A percentile compares a stretch with the other conserved stretches of the same genome.
Conservation (phyloP, 2,329 filamentous ascomycete genomes). For the Colletotrichum sp. region DNA sequence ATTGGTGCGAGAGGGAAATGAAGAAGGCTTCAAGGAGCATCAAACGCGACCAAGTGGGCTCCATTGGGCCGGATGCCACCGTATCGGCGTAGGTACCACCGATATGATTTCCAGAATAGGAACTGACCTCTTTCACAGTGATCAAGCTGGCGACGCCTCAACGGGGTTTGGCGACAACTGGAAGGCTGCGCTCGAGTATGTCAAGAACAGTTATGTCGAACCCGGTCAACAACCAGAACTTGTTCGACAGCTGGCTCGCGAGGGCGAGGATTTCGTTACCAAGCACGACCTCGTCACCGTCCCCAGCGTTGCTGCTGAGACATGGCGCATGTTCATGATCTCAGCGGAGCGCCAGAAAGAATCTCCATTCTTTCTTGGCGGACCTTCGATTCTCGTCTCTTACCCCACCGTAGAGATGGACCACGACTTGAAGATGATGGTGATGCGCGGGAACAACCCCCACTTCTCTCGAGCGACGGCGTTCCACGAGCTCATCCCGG, state of each 20-base stretch:
- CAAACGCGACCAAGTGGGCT: constrained; percentile 28
- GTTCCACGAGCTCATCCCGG: constrained; percentile 67
- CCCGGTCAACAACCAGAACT: constrained; percentile 59
- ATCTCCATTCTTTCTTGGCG: constrained; percentile 66
- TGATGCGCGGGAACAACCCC: constrained; percentile 63
- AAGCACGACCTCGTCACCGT: constrained; percentile 61
- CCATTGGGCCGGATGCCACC: background rate
- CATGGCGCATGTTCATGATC: constrained; percentile 64
- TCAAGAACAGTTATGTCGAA: constrained; percentile 59
- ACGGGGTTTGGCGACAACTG: constrained; percentile 46
- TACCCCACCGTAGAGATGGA: constrained; percentile 59
- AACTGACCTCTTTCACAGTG: background rate
- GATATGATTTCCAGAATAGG: background rate
- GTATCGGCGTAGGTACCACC: background rate
- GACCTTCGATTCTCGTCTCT: constrained; percentile 57
- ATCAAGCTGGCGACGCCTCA: background rate
- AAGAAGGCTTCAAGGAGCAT: constrained; percentile 52
- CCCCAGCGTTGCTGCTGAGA: constrained; percentile 55
- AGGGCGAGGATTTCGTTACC: constrained; percentile 59
- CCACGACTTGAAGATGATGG: constrained; percentile 62
- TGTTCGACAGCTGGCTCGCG: constrained; percentile 53
- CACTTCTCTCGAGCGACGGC: constrained; percentile 63
- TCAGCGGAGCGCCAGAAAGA: constrained; percentile 55
- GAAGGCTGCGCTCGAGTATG: constrained; percentile 58
- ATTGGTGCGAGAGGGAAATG: constrained; percentile 63